Evolutionary conservation across 108 stramenopile species (phyloP).

Genomic region (Asterionellopsis glacialis): DNA sequence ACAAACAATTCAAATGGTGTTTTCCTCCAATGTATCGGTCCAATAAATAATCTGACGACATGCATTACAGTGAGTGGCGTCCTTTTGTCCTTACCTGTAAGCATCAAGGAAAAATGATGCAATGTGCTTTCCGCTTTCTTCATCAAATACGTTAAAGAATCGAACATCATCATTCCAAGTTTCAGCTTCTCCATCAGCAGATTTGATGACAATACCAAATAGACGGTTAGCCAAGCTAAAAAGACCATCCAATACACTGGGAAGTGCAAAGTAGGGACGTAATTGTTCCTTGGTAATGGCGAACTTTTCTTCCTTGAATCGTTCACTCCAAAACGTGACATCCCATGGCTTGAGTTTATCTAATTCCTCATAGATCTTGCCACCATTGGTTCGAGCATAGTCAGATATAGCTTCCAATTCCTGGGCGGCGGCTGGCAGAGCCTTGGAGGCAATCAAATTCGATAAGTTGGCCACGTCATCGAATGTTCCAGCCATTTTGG

Average conservation of each 20-base stretch:
- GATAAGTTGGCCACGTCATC: conserved; percentile 82
- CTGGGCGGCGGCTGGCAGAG: conserved; percentile 83
- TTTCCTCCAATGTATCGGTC: too few relatives aligned
- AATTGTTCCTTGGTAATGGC: conserved; percentile 94
- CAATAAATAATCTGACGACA: too few relatives aligned
- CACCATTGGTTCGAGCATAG: conserved; percentile 73
- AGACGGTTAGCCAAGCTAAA: conserved; percentile 87
- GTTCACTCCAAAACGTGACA: conserved; percentile 87
- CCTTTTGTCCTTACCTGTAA: conserved; percentile 43
- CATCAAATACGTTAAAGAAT: conserved; percentile 93
- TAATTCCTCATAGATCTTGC: conserved; percentile 63
- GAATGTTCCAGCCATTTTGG: conserved; percentile 92
- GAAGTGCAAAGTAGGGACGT: conserved; percentile 95
- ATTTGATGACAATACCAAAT: conserved; percentile 83
- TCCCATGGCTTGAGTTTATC: conserved; percentile 89
- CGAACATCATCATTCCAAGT: conserved; percentile 95
- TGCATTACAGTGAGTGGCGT: too few relatives aligned
- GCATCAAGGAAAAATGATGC: conserved; percentile 97
- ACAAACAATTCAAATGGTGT: too few relatives aligned
- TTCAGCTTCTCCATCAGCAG: conserved; percentile 88
- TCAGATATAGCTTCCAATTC: conserved; percentile 86
- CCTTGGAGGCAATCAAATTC: conserved; percentile 87
- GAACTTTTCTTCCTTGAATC: conserved; percentile 94
- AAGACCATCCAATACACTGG: conserved; percentile 89
- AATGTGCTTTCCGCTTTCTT: conserved; percentile 76